These are phyloP conservation scores for Globisporangium carolinianum DNA, from an alignment of 352 stramenopile genomes.

Conservation along the genomic window DNA sequence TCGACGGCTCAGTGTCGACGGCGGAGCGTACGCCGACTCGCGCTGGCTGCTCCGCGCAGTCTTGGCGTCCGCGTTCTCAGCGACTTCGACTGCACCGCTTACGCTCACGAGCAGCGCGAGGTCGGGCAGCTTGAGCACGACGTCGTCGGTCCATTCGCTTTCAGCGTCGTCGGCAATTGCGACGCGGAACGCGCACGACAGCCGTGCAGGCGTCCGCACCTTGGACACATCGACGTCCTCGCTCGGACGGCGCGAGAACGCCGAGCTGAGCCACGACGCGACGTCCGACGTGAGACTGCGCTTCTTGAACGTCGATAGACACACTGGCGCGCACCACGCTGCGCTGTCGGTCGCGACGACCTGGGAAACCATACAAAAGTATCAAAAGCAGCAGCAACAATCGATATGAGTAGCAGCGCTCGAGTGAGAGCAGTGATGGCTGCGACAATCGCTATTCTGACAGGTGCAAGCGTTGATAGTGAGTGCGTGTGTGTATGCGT, in stretches of 20 bases:
- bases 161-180: conserved; percentile 18
- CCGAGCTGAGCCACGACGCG: conserved; percentile 49
- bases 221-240: conserved; percentile 23
- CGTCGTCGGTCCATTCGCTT: conserved; percentile 46
- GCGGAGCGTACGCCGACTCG: conserved; percentile 25
- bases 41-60: conserved; percentile 7
- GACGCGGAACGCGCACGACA: conserved; percentile 46
- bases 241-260: conserved; percentile 30
- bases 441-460: too few species aligned
- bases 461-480: too few species aligned
- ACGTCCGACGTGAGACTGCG: conserved; percentile 39
- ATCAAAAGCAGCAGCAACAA: not conserved
- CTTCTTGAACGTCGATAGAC: conserved; percentile 33
- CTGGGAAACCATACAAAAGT: conserved; percentile 7
- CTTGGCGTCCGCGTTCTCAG: conserved; percentile 14
- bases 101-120: conserved; percentile 25
- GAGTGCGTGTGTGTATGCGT: not conserved
- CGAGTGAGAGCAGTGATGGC: too few species aligned
- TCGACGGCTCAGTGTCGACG: conserved; percentile 37
- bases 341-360: conserved; percentile 19
- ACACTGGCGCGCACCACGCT: conserved; percentile 40
- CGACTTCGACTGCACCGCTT: conserved; percentile 19
- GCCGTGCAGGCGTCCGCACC: conserved; percentile 22
- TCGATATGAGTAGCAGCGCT: too few species aligned
- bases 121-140: conserved; percentile 31